Conservation (phyloP, 2,329 filamentous ascomycete species). For the Microcyclosporella mali region DNA sequence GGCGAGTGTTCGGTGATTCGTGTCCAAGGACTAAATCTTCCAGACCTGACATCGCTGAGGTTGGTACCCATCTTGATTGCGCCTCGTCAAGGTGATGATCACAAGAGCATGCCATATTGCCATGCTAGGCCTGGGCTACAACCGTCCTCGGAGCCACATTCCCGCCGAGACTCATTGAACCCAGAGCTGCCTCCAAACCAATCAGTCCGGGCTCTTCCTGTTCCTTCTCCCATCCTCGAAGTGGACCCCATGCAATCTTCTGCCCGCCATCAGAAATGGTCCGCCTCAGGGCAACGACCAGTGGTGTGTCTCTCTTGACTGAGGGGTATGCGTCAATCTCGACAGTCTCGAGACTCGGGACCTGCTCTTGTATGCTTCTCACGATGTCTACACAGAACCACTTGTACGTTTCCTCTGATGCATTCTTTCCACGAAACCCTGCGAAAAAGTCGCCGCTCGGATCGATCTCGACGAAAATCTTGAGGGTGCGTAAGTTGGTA, state of each 20-base stretch:
- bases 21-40: too few species aligned
- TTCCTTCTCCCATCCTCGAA: constrained; percentile 59
- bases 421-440: constrained; percentile 52
- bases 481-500: constrained; percentile 52
- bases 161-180: constrained; percentile 11
- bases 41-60: too few species aligned
- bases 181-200: constrained; percentile 13
- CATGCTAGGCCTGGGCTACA: constrained; percentile 2
- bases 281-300: constrained; percentile 57
- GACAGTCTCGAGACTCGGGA: constrained; percentile 53
- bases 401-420: constrained; percentile 63
- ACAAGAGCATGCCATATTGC: neutral
- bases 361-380: constrained; percentile 48
- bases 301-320: constrained; percentile 58
- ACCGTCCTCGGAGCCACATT: constrained; percentile 12
- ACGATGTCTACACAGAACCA: constrained; percentile 57
- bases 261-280: constrained; percentile 46
- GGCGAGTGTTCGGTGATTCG: too few species aligned
- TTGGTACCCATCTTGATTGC: too few species aligned
- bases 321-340: constrained; percentile 65
- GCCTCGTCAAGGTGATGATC: too few species aligned
- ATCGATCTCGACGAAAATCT: constrained; percentile 66
- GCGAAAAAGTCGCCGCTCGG: constrained; percentile 59
- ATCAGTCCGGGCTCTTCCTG: constrained; percentile 10
- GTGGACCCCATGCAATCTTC: constrained; percentile 60